Evolutionary conservation across 768 basidiomycete genomes (phyloP), one percentile per base, ranked within the genome.

Genomic region (Phanerodontia chrysosporium): DNA sequence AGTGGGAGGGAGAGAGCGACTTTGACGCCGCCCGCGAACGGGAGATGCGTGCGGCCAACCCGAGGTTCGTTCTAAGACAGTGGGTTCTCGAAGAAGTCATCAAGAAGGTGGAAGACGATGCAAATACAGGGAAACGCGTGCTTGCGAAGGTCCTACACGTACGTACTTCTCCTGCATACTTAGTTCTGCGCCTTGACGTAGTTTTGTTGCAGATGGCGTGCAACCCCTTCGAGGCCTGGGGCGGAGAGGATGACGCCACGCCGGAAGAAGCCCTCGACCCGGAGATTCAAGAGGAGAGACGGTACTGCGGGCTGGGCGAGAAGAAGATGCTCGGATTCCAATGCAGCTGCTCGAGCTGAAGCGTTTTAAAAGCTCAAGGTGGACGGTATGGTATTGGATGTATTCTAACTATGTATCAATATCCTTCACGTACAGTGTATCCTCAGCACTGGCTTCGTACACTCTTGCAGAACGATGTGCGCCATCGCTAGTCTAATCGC

Each of bases 51-150:
- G 70, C 62, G 24, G 84, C 79, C 28, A 99, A 99, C 69, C 97
- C 97, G 18, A 79, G 95, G 35, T 98, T 99, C 72, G 86, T 96
- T 32, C 73, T 98, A 59, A 78, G 97, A 60, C 97, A 98, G 73
- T 98, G 97, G 97, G 75, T 98, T 9, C 78, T 99, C 32, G 95
- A 98, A 70, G 95, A 98, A 67, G 87, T 92, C 24, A 98, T 98
- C 68, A 72, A 74, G 61, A 81, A 81, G 62, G 82, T 93, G 1
- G 90, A 94, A 68, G 72, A 73, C 59, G 89, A 94, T 65, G 69
- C 76, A 10, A 75, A 76, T 22, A 81, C 74, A 59, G 89, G 89
- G 49, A 86, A 84, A 74, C 76, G 80, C 58, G 74, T 89, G 2
- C 74, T 98, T 52, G 85, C 84, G 13, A 92, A 92, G 72, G 88